Evolutionary conservation across 1,284 basidiomycete genomes (phyloP), one percentile per base, ranked within the genome.

Genomic region (Ceratobasidium sp.): DNA sequence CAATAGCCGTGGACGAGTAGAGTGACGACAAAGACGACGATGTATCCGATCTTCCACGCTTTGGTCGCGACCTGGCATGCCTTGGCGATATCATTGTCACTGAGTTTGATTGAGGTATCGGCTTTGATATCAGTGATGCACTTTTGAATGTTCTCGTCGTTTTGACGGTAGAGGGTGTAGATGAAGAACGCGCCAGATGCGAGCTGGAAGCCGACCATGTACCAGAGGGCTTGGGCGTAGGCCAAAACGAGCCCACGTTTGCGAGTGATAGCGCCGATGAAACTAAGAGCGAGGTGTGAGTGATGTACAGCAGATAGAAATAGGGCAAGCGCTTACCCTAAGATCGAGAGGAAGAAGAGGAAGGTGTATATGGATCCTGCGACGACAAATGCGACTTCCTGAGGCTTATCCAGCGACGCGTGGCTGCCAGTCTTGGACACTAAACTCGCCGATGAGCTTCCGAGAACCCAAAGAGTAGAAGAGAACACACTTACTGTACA

Each of bases 201-300:
- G 81, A 92, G 78, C 82, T 91, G 91, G 85, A 92, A 78, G 79
- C 89, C 55, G 81, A 91, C 88, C 84, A 92, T 90, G 78, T 87
- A 80, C 84, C 90, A 91, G 79, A 90, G 60, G 84, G 82, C 69
- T 53, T 60, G 69, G 12, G 69, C 86, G 81, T 91, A 92, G 40
- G 87, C 86, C 82, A 87, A 87, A 71, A 90, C 86, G 82, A 93
- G 91, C 2, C 85, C 81, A 83, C 90, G 89, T 82, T 91, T 91
- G 80, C 89, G 89, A 56, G 89, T 88, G 71, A 91, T 85, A 1
- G 88, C 87, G 23, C 91, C 91, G 60, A 90, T 86, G 78, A 92
- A 88, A 39, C 91, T 92, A 39, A n/a, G n/a, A 12, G 79, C 79
- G 1, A 76, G 60, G 13, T 7, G 66, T 18, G 61, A 78, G 42